Base-by-base conservation (phyloP, 2,329 filamentous ascomycete genomes). In the Calonectria henricotiae region DNA sequence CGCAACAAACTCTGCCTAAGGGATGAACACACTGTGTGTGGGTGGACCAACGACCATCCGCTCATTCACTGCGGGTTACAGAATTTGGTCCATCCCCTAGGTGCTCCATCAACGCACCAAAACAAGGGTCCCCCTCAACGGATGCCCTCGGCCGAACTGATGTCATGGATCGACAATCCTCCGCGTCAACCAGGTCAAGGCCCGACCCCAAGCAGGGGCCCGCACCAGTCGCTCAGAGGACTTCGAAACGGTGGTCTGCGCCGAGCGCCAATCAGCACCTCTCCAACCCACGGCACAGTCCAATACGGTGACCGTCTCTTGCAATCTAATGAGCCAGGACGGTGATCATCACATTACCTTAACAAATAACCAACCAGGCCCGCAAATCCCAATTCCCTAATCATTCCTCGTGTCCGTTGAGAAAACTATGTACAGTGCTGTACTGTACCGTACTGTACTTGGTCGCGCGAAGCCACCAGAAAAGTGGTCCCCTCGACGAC, bases 141-240 rank as follows among this genome's bases (percentile, higher is more conserved):
- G 61, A 46, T 65, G 62, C 72, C 55, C 70, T 72, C 71, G 71
- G 73, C 70, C 72, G 65, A 70, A 72, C 73, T 80, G 79, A 80
- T 80, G 79, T 80, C 78, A 80, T 79, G 76, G 78, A 80, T 80
- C 79, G 79, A 69, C 79, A 74, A 46, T 49, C 44, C 69, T 70
- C 69, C 67, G 72, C 68, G 69, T 73, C 65, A 49, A 75, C 68
- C 44, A 67, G 72, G 66, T 62, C 51, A 68, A 66, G 61, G 47
- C 44, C 67, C 60, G 68, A 71, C 67, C 72, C 49, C 44, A 58
- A 63, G 9, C 47, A 64, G 44, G 67, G 51, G 63, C 55, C 65
- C 39, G 47, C 58, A 61, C 44, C 44, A 51, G 9, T 46, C 11
- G 37, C 69, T 67, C 61, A 66, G 65, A 55, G 62, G 63, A 60